Base-by-base conservation (phyloP, 2,329 filamentous ascomycete species). In the Fusarium abutilonis region DNA sequence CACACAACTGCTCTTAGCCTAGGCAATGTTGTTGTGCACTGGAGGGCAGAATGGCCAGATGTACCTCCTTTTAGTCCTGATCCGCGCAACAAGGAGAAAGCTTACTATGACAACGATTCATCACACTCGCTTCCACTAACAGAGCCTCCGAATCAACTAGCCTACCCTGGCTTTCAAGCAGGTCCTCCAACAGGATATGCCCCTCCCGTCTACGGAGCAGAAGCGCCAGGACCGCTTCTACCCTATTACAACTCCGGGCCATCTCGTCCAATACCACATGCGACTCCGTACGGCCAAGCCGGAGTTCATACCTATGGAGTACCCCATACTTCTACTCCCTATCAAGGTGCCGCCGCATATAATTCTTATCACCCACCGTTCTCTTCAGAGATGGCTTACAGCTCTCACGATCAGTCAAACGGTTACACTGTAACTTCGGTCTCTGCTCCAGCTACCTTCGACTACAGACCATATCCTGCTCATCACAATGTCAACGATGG, bases 41-140 rank as follows among this genome's bases (percentile, higher is more conserved):
- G 91, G 92, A 86, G 88, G 72, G 85, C 90, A 4, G 89, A 92
- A 72, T 96, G 91, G 92, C 91, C 91, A 38, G 84, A 87, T 64
- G 79, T 85, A 28, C 83, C 89, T n/a, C 90, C 90, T 0, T 94
- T 94, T 74, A 82, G 86, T 63, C 82, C 85, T 19, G 82, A 89
- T 64, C 85, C 86, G 52, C 78, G 78, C 34, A 73, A 76, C 28
- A 52, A 59, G 35, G 54, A 66, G 75, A 52, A 56, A 23, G 47
- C 51, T 17, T 62, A 63, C 26, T 41, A 63, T 32, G 63, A 42
- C 15, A 66, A 56, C 32, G 34, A 36, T 36, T 15, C 54, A 32
- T 36, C 39, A 9, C 31, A 47, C 29, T 44, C 60, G 15, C 42
- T 50, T 14, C 39, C 53, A 11, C 39, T 50, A 9, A 38, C 26